Percentiles rank a stretch among this genome's conserved stretches.
Conservation (phyloP, 1,284 basidiomycete species). For the Testicularia cyperi region DNA sequence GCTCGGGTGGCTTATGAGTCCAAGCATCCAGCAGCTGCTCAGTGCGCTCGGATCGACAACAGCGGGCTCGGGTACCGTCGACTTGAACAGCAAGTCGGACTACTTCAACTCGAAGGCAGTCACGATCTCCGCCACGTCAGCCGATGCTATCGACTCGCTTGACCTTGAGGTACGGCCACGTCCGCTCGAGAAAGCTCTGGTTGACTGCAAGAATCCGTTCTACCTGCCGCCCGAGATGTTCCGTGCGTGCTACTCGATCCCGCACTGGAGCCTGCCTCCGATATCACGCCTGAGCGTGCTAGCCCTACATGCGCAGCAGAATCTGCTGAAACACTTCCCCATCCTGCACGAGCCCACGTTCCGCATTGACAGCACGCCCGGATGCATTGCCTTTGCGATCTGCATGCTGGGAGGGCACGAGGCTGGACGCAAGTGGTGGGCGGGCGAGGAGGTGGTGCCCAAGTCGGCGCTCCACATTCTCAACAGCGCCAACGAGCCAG, state of each 20-base stretch:
- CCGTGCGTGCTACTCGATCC: constrained; percentile 44
- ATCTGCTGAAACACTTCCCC: constrained; percentile 51
- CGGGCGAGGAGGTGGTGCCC: constrained; percentile 48
- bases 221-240: constrained; percentile 47
- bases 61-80: constrained; percentile 21
- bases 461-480: constrained; percentile 24
- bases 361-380: constrained; percentile 46
- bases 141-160: constrained; percentile 1
- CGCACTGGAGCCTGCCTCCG: constrained; percentile 48
- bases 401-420: constrained; percentile 52
- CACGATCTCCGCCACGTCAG: constrained; percentile 1
- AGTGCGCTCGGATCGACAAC: constrained; percentile 25
- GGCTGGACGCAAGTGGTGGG: constrained; percentile 50
- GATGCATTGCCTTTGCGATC: constrained; percentile 46
- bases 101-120: constrained; percentile 34
- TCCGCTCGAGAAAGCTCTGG: constrained; percentile 39
- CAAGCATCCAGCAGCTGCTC: constrained; percentile 47
- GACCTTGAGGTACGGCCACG: constrained; percentile 7
- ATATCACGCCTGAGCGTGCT: constrained; percentile 45
- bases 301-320: constrained; percentile 49
- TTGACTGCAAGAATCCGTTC: constrained; percentile 46
- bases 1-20: constrained; percentile 48
- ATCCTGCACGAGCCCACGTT: constrained; percentile 53
- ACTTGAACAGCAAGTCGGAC: constrained; percentile 23
- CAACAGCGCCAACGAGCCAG: constrained; percentile 11